Evolutionary conservation across 148 eudicot species (phyloP), one percentile per base, ranked within the genome.

Genomic region (Hydrangea macrophylla): DNA sequence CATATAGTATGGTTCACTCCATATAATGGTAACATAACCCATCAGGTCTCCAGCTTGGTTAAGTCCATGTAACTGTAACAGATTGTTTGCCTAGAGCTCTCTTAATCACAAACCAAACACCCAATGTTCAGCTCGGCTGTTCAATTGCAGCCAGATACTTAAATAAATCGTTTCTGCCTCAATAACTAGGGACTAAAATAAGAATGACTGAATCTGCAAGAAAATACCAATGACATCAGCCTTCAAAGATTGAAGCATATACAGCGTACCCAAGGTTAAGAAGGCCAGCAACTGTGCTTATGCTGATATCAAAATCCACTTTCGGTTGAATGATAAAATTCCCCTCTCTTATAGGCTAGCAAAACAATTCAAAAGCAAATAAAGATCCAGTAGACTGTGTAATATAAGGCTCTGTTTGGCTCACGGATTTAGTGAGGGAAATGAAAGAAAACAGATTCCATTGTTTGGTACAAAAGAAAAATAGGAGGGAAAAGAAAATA

Each of bases 281-380:
- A 80, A 94, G 97, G 45, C 98, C 98, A 64, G 95, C 89, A 70
- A 94, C 98, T 30, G 98, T 94, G 73, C 85, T 83, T 45, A 85
- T 79, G 80, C 98, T 85, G 80, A 94, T 94, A 75, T 94, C 98
- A 82, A 94, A 94, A 81, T 94, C 97, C 69, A 94, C 98, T 81
- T 94, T 94, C 7, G 98, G 98, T 79, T 94, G 98, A 73, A 94
- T 90, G 61, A 94, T 88, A 70, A 83, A 94, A 84, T 90, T 77
- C 59, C 98, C 97, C 81, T 94, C 98, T 85, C 86, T 85, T 72
- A 94, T 94, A 55, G 98, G 98, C 98, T 94, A 78, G 65, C 65
- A 50, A 25, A 70, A 70, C 2, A 37, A 28, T 17, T 54, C 32
- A 24, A 7, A 12, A 51, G 32, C 45, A 45, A 35, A n/a, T 37